Base-by-base conservation (phyloP, 1,284 basidiomycete genomes). In the Fomitopsis betulina region DNA sequence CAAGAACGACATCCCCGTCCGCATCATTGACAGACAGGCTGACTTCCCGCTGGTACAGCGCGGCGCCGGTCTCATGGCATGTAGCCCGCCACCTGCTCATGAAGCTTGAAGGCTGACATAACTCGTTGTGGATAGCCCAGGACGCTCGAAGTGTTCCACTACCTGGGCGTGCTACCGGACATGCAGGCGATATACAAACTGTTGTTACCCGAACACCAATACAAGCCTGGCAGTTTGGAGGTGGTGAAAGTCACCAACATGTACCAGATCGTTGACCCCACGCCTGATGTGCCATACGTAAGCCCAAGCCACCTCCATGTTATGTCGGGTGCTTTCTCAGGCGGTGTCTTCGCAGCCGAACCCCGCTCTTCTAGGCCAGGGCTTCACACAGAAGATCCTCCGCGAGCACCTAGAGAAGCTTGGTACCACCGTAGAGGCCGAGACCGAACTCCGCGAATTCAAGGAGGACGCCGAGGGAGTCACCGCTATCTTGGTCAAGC, bases 361-460 rank as follows among this genome's bases (percentile, higher is more conserved):
- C 45, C 42, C 61, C 0, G 23, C 57, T 27, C 19, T 67, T 8
- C 40, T 74, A 7, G 66, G 70, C 27, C 72, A 76, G 55, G 64
- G 64, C 30, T 38, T 60, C 9, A 56, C 67, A 0, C 72, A 75
- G 54, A 60, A 49, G 5, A 66, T 75, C 30, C 60, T 76, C 8
- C 69, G 72, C 5, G 30, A 60, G 5, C 70, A 73, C 42, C 65
- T 76, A 3, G 60, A 60, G 42, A 64, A 63, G 32, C 57, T 60
- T 27, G 67, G 67, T 9, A 56, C 68, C 15, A 43, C 62, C 3
- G 67, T 75, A 6, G 74, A 76, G 56, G 58, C 70, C 1, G 63
- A 63, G 1, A 68, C 67, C 0, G 73, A 73, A 57, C 66, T 75
- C 1, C 39, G 63, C 9, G 42, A 58, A 1, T 53, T 73, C 17